A percentile compares a stretch with the other conserved stretches of the same genome.
phyloP scores from a whole-genome alignment of 345 rosid species.

The Citropsis articulata region DNA sequence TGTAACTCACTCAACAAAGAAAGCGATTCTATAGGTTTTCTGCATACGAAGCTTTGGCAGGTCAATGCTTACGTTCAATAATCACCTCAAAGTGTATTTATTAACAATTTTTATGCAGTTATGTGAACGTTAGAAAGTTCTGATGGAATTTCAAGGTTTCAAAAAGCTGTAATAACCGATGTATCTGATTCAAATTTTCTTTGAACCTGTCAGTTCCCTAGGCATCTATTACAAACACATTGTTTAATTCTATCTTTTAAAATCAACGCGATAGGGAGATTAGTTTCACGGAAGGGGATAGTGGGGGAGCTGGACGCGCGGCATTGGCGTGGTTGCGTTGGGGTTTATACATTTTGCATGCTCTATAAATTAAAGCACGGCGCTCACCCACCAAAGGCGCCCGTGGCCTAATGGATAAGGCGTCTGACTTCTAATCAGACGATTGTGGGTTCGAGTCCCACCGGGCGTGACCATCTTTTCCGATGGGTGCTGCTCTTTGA shows the following conservation, averaged over 20 bases:
- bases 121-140: background rate
- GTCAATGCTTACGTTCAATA: background rate
- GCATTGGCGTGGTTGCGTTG: too few species aligned
- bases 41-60: background rate
- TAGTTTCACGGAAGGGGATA: too few species aligned
- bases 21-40: background rate
- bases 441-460: constrained; percentile 96
- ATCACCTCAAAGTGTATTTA: background rate
- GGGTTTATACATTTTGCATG: too few species aligned
- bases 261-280: too few species aligned
- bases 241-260: too few species aligned
- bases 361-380: too few species aligned
- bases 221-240: background rate
- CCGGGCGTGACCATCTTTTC: constrained; percentile 45
- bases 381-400: constrained; percentile 11
- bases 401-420: constrained; percentile 90
- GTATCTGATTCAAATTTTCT: background rate
- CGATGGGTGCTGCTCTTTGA: background rate
- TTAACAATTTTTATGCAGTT: background rate
- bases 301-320: too few species aligned
- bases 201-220: background rate
- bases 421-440: constrained; percentile 86
- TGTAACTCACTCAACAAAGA: constrained; percentile 35
- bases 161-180: background rate
- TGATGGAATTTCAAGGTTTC: background rate